These are phyloP conservation scores for Talaromyces ruber DNA, from an alignment of 495 filamentous ascomycete species.

Conservation along the genomic window DNA sequence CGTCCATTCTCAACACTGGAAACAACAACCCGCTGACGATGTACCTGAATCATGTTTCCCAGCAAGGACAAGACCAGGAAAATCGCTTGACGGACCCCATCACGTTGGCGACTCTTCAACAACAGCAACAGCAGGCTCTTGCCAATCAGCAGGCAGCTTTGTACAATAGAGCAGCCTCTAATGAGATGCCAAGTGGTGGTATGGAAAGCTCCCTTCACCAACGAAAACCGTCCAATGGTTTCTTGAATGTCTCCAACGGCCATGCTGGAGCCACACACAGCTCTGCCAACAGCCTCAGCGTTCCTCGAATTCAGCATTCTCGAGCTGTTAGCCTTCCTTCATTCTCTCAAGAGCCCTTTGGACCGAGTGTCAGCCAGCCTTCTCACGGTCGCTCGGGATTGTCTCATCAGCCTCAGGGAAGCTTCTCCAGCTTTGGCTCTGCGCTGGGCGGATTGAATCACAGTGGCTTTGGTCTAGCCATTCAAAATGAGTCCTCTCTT, in stretches of 20 bases:
- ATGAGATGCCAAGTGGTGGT: slow-evolving; percentile 49
- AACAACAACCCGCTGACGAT: slow-evolving; percentile 87
- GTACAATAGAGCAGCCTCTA: slow-evolving; percentile 39
- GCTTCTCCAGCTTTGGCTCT: slow-evolving; percentile 50
- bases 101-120: slow-evolving; percentile 46
- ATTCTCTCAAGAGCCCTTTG: slow-evolving; percentile 53
- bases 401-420: slow-evolving; percentile 44
- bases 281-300: slow-evolving; percentile 51
- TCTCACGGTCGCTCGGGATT: slow-evolving; percentile 34
- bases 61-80: slow-evolving; percentile 60
- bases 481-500: slow-evolving; percentile 55
- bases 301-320: slow-evolving; percentile 62
- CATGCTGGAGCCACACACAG: slow-evolving; percentile 42
- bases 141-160: slow-evolving; percentile 41
- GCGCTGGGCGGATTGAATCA: slow-evolving; percentile 49
- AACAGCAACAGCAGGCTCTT: slow-evolving; percentile 49
- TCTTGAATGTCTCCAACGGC: slow-evolving; percentile 58
- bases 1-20: slow-evolving; percentile 67
- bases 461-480: slow-evolving; percentile 52
- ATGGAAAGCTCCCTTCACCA: slow-evolving; percentile 38
- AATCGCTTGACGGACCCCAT: slow-evolving; percentile 41
- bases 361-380: slow-evolving; percentile 33
- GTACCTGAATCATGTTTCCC: slow-evolving; percentile 82
- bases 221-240: slow-evolving; percentile 48
- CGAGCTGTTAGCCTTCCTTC: slow-evolving; percentile 79